A percentile compares a stretch with the other conserved stretches of the same genome.
Conservation (phyloP, 192 early-diverging fungal species). For the Phlyctochytrium planicorne region DNA sequence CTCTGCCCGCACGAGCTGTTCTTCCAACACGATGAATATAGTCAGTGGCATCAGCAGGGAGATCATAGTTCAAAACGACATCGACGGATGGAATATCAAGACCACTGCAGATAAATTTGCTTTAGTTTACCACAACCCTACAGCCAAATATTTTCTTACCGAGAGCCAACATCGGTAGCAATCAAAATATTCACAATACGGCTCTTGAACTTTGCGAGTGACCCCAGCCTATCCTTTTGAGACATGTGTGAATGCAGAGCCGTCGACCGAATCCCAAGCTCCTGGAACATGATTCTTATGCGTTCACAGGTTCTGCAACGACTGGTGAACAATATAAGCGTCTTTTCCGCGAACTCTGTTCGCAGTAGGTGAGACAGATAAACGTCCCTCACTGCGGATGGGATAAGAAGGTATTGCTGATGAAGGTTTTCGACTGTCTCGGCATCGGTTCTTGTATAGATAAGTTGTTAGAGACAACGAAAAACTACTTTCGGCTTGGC, state of each 20-base stretch:
- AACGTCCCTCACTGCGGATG: conserved; percentile 84
- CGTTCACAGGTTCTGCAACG: conserved; percentile 82
- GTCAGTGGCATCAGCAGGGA: conserved; percentile 92
- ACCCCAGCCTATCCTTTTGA: conserved; percentile 85
- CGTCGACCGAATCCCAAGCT: conserved; percentile 87
- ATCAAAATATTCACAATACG: conserved; percentile 86
- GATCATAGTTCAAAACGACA: conserved; percentile 92
- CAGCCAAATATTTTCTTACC: conserved; percentile 98
- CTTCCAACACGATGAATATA: conserved; percentile 98
- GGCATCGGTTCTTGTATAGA: conserved; percentile 26
- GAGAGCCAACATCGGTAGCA: conserved; percentile 94
- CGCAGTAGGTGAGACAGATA: conserved; percentile 82
- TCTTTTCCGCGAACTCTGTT: conserved; percentile 70
- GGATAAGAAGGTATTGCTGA: conserved; percentile 90
- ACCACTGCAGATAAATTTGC: conserved; percentile 88
- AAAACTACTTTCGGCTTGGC: not conserved
- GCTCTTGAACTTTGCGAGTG: conserved; percentile 89
- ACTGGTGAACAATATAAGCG: conserved; percentile 90
- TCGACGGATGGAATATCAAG: conserved; percentile 95
- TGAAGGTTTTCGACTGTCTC: conserved; percentile 82
- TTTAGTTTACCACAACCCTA: conserved; percentile 91
- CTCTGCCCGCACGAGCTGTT: conserved; percentile 94
- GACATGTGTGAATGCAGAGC: conserved; percentile 92
- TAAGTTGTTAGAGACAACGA: too few species aligned
- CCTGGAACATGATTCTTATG: conserved; percentile 80